Evolutionary conservation across 2,329 filamentous ascomycete genomes (phyloP).

Genomic region (Epichloe amarillans): DNA sequence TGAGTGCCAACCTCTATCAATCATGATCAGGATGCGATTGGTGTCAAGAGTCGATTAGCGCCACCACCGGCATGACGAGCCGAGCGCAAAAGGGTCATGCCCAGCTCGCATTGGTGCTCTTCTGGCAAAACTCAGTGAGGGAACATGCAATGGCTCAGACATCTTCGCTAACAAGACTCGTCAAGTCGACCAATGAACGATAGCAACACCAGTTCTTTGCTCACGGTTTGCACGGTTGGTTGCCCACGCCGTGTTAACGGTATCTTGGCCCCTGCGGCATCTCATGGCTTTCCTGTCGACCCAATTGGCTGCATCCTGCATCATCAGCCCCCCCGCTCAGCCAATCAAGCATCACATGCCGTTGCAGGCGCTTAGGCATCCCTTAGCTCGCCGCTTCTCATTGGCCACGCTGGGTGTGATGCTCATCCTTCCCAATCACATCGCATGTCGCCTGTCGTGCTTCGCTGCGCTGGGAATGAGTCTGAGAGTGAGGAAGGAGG

Average conservation of each 20-base stretch:
- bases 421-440: constrained; percentile 1
- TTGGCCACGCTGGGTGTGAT: constrained; percentile 13
- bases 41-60: background rate
- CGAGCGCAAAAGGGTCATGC: background rate
- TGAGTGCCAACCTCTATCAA: background rate
- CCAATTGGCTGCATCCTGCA: constrained; percentile 13
- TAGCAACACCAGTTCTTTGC: no score
- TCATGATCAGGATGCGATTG: no score
- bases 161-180: no score
- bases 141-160: no score
- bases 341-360: constrained; percentile 16
- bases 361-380: constrained; percentile 20
- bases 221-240: no score
- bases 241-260: no score
- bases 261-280: background rate
- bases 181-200: no score
- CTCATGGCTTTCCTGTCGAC: background rate
- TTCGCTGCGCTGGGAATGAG: background rate
- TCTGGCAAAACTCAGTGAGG: no score
- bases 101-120: no score
- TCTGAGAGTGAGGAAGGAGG: background rate
- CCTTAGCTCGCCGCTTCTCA: constrained; percentile 10
- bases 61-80: background rate
- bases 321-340: constrained; percentile 8
- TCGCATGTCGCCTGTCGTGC: constrained; percentile 8